Conservation (phyloP, 352 stramenopile species). For the Phytophthora pisi region DNA sequence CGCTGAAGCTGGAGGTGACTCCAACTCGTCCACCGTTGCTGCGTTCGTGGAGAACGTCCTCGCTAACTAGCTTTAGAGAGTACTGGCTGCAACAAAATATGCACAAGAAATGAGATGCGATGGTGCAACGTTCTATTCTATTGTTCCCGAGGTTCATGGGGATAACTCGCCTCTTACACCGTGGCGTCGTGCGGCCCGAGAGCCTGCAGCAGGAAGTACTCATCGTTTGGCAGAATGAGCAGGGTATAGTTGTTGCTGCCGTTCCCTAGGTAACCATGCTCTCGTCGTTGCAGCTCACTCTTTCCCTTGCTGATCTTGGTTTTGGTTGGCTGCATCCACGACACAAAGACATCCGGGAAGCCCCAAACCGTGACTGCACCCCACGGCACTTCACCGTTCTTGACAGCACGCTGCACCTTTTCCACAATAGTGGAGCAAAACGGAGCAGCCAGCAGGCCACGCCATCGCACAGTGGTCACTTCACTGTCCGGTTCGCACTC, state of each 20-base stretch:
- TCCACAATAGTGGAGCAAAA: constrained; percentile 66
- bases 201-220: constrained; percentile 78
- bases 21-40: constrained; percentile 45
- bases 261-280: constrained; percentile 80
- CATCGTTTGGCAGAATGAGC: constrained; percentile 66
- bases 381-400: constrained; percentile 60
- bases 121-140: constrained; percentile 20
- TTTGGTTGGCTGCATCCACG: constrained; percentile 59
- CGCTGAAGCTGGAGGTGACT: constrained; percentile 31
- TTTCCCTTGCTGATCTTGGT: constrained; percentile 32
- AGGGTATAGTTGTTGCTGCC: constrained; percentile 83
- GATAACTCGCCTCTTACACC: constrained; percentile 29
- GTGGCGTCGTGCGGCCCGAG: constrained; percentile 73
- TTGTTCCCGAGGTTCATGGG: background rate
- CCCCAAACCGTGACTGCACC: constrained; percentile 81
- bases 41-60: constrained; percentile 71
- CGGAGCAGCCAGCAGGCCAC: constrained; percentile 63
- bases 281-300: constrained; percentile 34
- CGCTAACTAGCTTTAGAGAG: constrained; percentile 39
- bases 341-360: constrained; percentile 74
- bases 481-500: constrained; percentile 40
- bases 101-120: background rate
- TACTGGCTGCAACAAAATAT: background rate
- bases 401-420: constrained; percentile 53
- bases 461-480: constrained; percentile 69